A percentile compares a stretch with the other conserved stretches of the same genome.
These are phyloP conservation scores for Inonotus hispidus DNA, from an alignment of 1,284 basidiomycete genomes.

Conservation along the genomic window DNA sequence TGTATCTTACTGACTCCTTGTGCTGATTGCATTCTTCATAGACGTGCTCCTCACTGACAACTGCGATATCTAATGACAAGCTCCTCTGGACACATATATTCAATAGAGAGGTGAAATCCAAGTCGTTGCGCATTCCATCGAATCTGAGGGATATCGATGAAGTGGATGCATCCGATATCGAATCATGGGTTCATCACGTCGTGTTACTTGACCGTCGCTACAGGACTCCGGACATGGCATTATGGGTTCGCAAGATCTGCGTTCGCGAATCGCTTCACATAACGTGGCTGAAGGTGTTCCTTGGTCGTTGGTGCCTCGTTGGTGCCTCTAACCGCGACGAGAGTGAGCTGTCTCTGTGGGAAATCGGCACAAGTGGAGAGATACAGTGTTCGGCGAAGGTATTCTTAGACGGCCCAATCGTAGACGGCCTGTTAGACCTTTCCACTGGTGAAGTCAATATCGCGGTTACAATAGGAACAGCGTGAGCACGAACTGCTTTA, in stretches of 20 bases:
- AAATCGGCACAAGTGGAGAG: not conserved
- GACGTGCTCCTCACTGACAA: not conserved
- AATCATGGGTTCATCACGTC: not conserved
- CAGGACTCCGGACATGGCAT: not conserved
- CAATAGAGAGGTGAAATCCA: not conserved
- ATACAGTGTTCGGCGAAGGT: not conserved
- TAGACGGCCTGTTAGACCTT: slow-evolving; percentile 2
- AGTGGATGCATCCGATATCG: not conserved
- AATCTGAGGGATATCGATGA: not conserved
- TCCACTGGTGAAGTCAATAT: not conserved
- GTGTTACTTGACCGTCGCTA: not conserved
- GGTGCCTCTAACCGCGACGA: not conserved
- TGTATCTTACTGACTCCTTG: too few relatives aligned
- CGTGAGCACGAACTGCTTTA: not conserved
- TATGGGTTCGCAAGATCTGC: not conserved
- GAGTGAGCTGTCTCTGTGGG: slow-evolving; percentile 3
- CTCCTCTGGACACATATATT: not conserved
- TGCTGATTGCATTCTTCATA: too few relatives aligned
- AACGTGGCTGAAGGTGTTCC: slow-evolving; percentile 4
- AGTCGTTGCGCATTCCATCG: too few relatives aligned
- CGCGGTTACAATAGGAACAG: slow-evolving; percentile 2
- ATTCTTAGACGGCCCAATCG: slow-evolving; percentile 1
- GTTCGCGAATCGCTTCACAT: not conserved
- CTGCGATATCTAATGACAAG: not conserved
- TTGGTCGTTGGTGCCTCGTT: slow-evolving; percentile 5